Percentiles rank a stretch among this genome's conserved stretches.
phyloP scores from a whole-genome alignment of 2,329 filamentous ascomycete genomes.

The Tolypocladium capitatum region DNA sequence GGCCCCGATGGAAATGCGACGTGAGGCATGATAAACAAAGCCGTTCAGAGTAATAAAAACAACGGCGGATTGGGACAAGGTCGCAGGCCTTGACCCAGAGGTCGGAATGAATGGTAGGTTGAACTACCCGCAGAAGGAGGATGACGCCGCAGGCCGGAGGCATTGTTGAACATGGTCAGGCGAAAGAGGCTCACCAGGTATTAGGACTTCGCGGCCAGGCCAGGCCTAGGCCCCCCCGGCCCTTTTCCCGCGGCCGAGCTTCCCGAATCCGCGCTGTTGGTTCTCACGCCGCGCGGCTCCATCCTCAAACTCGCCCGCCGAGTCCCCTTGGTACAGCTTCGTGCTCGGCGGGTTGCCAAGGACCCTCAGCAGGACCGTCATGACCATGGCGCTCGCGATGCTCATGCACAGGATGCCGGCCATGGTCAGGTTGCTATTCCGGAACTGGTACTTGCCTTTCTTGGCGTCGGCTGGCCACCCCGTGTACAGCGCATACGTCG shows the following conservation, averaged over 20 bases:
- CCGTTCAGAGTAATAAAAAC: not conserved
- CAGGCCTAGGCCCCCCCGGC: conserved; percentile 3
- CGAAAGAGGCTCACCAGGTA: not conserved
- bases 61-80: not conserved
- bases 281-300: conserved; percentile 46
- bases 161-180: conserved; percentile 17
- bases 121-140: conserved; percentile 14
- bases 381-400: conserved; percentile 56
- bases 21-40: not conserved
- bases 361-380: conserved; percentile 52
- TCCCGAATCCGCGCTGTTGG: conserved; percentile 43
- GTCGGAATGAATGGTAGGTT: conserved; percentile 20
- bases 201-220: not conserved
- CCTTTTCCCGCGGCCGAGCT: conserved; percentile 23
- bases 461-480: conserved; percentile 69
- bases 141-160: not conserved
- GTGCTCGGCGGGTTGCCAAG: conserved; percentile 39
- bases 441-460: conserved; percentile 58
- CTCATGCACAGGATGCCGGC: conserved; percentile 71
- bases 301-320: conserved; percentile 37
- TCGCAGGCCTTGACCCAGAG: not conserved
- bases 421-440: conserved; percentile 78
- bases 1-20: not conserved
- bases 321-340: conserved; percentile 27
- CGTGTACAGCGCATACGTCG: conserved; percentile 78